Conservation (phyloP, 768 basidiomycete genomes). For the Gloeostereum incarnatum region DNA sequence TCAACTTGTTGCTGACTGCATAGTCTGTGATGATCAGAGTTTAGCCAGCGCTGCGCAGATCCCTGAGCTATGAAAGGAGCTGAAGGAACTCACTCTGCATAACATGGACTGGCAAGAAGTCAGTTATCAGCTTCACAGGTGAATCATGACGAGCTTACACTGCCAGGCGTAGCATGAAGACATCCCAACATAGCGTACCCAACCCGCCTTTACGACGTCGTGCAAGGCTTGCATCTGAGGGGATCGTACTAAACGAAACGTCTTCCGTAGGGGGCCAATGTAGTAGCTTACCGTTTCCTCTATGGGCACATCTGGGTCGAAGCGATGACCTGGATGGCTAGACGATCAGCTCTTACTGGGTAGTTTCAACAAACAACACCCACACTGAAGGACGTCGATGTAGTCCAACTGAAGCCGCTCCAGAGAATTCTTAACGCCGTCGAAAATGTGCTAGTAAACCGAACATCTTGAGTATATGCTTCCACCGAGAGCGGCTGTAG, state of each 20-base stretch:
- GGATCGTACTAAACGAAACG: conserved; percentile 5
- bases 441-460: conserved; percentile 36
- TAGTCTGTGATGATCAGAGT: conserved; percentile 29
- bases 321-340: conserved; percentile 20
- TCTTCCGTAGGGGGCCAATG: conserved; percentile 23
- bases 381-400: conserved; percentile 39
- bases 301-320: conserved; percentile 17
- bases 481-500: not conserved
- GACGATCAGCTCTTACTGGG: not conserved
- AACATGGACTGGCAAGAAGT: conserved; percentile 28
- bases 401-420: conserved; percentile 44
- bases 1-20: conserved; percentile 46
- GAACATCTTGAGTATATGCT: not conserved
- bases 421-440: conserved; percentile 29
- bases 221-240: conserved; percentile 40
- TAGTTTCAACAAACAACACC: not conserved
- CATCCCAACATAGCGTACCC: conserved; percentile 37
- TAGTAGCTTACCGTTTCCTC: conserved; percentile 25
- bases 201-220: conserved; percentile 39
- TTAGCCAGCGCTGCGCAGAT: not conserved
- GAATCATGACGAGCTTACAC: conserved; percentile 22
- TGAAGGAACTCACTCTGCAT: conserved; percentile 41
- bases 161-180: conserved; percentile 11
- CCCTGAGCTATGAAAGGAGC: not conserved
- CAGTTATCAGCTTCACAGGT: not conserved